A percentile compares a stretch with the other conserved stretches of the same genome.
These are phyloP conservation scores for Elongisporangium senticosum DNA, from an alignment of 352 stramenopile genomes.

Conservation along the genomic window DNA sequence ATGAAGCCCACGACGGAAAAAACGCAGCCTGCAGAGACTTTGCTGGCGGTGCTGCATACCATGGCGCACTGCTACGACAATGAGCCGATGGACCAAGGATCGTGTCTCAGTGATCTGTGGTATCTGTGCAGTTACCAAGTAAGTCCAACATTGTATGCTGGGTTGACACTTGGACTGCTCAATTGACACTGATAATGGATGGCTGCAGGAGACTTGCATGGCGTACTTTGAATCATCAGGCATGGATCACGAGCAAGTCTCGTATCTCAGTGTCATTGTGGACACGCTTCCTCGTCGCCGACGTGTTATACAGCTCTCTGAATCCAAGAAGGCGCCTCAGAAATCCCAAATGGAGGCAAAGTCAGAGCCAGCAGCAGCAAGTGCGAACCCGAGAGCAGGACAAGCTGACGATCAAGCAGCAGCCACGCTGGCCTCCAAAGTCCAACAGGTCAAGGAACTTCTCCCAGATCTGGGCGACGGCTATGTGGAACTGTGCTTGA, in stretches of 20 bases:
- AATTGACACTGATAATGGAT: background rate
- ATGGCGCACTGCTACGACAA: conserved; percentile 51
- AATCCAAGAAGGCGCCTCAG: conserved; percentile 8
- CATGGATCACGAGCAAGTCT: conserved; percentile 52
- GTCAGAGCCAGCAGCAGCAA: conserved; percentile 5
- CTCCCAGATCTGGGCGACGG: conserved; percentile 55
- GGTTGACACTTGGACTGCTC: background rate
- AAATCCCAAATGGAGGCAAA: conserved; percentile 9
- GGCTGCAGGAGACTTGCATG: conserved; percentile 33
- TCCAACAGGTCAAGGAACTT: conserved; percentile 54
- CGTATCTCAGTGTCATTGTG: conserved; percentile 70
- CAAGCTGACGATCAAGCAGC: conserved; percentile 4
- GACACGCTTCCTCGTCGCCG: conserved; percentile 50
- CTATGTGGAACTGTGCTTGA: conserved; percentile 56
- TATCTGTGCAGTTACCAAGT: conserved; percentile 53
- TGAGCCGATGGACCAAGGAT: conserved; percentile 48
- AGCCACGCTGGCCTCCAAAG: conserved; percentile 20
- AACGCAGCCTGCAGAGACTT: conserved; percentile 20
- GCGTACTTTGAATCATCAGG: conserved; percentile 46
- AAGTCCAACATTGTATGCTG: background rate
- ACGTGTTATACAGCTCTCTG: conserved; percentile 7
- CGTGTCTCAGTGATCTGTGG: conserved; percentile 72
- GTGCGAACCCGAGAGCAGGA: conserved; percentile 8
- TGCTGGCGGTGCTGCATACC: conserved; percentile 57
- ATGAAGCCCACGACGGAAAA: conserved; percentile 23